Evolutionary conservation across 2,329 filamentous ascomycete species (phyloP), one percentile per base, ranked within the genome.

Genomic region (Trichoderma oligosporum): DNA sequence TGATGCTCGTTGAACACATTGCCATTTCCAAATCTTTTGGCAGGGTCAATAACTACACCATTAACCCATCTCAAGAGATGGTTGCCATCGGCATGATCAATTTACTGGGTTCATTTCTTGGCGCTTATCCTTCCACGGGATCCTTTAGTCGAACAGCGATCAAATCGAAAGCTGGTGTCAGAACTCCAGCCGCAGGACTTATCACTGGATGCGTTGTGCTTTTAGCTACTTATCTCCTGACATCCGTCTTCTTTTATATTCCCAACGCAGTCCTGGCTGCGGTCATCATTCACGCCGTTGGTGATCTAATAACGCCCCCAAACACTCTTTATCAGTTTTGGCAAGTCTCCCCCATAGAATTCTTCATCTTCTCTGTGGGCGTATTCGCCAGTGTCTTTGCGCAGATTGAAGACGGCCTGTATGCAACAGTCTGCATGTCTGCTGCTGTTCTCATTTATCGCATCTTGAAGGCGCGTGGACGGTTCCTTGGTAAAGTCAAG

Each of bases 11-110:
- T 60, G 94, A 97, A 73, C 93, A 97, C 70, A 96, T 97, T 65
- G 91, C 93, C 46, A 97, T 97, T 61, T 91, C 92, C 16, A 99
- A 97, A 72, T 97, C 93, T 0, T 97, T 99, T 64, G 94, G 94
- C 8, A 84, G 93, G 59, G 83, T 97, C 65, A 97, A 97, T 77
- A 96, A 96, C 75, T 99, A 99, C 73, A 87, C 84, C 14, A 97
- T 99, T 69, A 86, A 97, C 65, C 92, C 94, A 0, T 97, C 93
- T 0, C 93, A 99, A 71, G 93, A 99, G 71, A 82, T 99, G 74
- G 89, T 99, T 45, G 93, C 91, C 20, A 96, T 97, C 63, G 93
- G 93, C 61, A 83, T 97, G 24, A 88, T 87, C 33, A 97, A 97
- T 69, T 78, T 97, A 35, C 79, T 97, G 7, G 92, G 90, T 0